These are phyloP conservation scores for Angomonas ambiguus DNA, from an alignment of 208 protist genomes.

Conservation along the genomic window DNA sequence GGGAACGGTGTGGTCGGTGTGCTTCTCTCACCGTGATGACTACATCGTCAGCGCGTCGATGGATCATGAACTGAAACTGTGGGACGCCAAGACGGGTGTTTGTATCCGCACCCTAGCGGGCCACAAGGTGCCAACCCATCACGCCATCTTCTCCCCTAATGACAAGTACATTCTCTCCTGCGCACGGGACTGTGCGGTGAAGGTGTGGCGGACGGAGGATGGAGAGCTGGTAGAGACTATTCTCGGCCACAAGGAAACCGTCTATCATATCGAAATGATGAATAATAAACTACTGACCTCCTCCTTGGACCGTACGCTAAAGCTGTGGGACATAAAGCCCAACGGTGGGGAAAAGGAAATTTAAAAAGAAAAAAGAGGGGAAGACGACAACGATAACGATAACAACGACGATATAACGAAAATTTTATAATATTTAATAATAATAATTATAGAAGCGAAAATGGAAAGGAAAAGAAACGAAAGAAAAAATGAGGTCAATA, in stretches of 20 bases:
- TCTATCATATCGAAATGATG: constrained; percentile 78
- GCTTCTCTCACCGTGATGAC: constrained; percentile 62
- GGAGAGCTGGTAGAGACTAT: constrained; percentile 72
- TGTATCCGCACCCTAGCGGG: constrained; percentile 59
- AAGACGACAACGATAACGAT: not conserved
- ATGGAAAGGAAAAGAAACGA: not conserved
- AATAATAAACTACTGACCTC: constrained; percentile 74
- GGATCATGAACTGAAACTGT: constrained; percentile 83
- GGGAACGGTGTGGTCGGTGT: constrained; percentile 77
- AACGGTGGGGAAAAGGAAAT: constrained; percentile 15
- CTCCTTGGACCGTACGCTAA: constrained; percentile 79
- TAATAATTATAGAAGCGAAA: not conserved
- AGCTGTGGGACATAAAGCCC: constrained; percentile 68
- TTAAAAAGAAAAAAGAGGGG: constrained; percentile 7
- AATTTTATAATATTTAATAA: not conserved
- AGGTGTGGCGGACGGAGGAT: constrained; percentile 67
- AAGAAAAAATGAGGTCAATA: too few relatives aligned
- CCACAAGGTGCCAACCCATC: constrained; percentile 76
- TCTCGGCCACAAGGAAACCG: constrained; percentile 71
- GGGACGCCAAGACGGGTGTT: constrained; percentile 41
- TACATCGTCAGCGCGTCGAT: constrained; percentile 77
- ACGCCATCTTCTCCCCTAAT: constrained; percentile 72
- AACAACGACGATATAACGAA: not conserved
- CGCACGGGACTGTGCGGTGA: constrained; percentile 76
- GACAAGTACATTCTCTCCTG: constrained; percentile 86